Percentiles rank a stretch among this genome's conserved stretches.
phyloP scores from a whole-genome alignment of 495 filamentous ascomycete species.

The Corynascus novoguineensis region DNA sequence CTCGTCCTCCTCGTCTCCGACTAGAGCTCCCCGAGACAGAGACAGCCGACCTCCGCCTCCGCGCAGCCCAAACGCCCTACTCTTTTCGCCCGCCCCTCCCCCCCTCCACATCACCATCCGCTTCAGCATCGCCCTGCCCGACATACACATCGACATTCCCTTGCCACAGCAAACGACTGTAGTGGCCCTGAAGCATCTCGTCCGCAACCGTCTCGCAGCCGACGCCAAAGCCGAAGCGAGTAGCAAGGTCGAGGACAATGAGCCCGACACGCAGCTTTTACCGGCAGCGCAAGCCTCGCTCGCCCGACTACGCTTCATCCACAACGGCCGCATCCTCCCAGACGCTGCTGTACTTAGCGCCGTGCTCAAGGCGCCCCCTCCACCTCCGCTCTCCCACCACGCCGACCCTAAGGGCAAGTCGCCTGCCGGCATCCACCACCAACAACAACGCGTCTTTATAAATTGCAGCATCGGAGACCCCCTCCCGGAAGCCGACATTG shows the following conservation, averaged over 20 bases:
- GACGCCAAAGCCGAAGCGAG: constrained; percentile 37
- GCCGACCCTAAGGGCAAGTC: constrained; percentile 34
- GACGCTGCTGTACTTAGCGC: constrained; percentile 59
- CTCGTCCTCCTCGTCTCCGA: constrained; percentile 20
- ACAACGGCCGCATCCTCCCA: constrained; percentile 75
- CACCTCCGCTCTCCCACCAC: constrained; percentile 37
- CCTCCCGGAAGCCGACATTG: constrained; percentile 62
- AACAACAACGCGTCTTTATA: constrained; percentile 59
- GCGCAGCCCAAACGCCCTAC: constrained; percentile 7
- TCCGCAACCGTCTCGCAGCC: constrained; percentile 65
- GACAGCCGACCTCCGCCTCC: constrained; percentile 5
- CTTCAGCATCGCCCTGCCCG: constrained; percentile 78
- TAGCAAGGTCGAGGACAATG: constrained; percentile 39
- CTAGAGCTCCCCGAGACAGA: constrained; percentile 4
- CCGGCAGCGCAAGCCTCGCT: constrained; percentile 41
- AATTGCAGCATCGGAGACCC: constrained; percentile 83
- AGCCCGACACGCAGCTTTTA: constrained; percentile 36
- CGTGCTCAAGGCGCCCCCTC: constrained; percentile 58
- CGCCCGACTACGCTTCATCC: constrained; percentile 76
- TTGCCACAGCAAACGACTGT: constrained; percentile 62
- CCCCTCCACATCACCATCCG: constrained; percentile 73
- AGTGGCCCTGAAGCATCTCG: constrained; percentile 70
- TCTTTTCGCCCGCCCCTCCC: constrained; percentile 27
- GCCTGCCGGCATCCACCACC: constrained; percentile 19
- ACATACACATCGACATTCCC: constrained; percentile 71